phyloP scores from a whole-genome alignment of 179 eudicot genomes.

The Actinidia chinensis region DNA sequence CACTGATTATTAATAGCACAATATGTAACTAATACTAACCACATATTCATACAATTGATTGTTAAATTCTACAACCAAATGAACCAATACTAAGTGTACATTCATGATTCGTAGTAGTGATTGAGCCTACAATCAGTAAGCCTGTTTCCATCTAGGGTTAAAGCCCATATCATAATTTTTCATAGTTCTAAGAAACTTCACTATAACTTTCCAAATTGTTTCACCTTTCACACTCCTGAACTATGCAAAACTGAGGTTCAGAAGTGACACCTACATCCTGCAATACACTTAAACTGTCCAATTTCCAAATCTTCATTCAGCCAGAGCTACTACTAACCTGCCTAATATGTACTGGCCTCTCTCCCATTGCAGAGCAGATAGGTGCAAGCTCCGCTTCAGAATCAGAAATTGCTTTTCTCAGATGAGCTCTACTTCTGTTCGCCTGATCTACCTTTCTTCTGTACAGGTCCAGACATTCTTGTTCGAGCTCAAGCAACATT shows the following conservation, averaged over 20 bases:
- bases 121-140: not conserved
- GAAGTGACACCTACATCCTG: not conserved
- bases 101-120: too few species aligned
- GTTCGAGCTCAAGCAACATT: constrained; percentile 81
- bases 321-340: constrained; percentile 48
- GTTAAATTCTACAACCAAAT: too few species aligned
- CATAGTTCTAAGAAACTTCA: too few species aligned
- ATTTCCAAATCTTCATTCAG: not conserved
- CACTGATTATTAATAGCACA: too few species aligned
- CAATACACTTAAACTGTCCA: not conserved
- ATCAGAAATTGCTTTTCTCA: constrained; percentile 89
- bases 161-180: not conserved
- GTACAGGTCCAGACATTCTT: constrained; percentile 83
- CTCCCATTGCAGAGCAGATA: constrained; percentile 87
- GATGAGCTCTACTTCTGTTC: constrained; percentile 76
- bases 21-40: too few species aligned
- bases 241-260: not conserved
- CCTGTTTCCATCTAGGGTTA: not conserved
- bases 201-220: not conserved
- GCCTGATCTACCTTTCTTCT: constrained; percentile 88
- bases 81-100: too few species aligned
- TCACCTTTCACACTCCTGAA: not conserved
- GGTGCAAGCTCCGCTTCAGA: constrained; percentile 93
- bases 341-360: constrained; percentile 75
- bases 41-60: too few species aligned